phyloP scores from a whole-genome alignment of 2,329 filamentous ascomycete genomes.

The Phyllosticta citriasiana region DNA sequence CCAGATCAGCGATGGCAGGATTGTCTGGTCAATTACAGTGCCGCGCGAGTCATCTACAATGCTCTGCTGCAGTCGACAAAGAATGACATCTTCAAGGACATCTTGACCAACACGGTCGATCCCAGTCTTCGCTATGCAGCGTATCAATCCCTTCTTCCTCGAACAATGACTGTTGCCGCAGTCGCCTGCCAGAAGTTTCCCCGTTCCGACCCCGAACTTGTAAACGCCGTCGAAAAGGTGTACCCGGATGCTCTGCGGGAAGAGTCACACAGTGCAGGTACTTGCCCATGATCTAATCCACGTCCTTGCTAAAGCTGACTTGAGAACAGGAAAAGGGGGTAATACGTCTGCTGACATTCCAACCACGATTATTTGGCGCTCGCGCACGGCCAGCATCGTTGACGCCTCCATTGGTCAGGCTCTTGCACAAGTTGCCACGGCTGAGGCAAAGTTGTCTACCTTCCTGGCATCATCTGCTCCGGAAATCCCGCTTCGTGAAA shows the following conservation, averaged over 20 bases:
- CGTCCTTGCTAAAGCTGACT: neutral
- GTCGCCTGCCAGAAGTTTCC: constrained; percentile 76
- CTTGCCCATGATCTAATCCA: constrained; percentile 13
- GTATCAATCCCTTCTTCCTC: constrained; percentile 79
- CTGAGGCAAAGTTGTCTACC: constrained; percentile 41
- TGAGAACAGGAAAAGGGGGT: constrained; percentile 15
- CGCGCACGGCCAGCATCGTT: constrained; percentile 75
- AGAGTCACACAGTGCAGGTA: constrained; percentile 40
- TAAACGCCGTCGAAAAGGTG: constrained; percentile 58
- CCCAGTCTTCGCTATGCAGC: constrained; percentile 90
- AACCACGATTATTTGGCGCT: constrained; percentile 75
- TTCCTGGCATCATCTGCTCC: constrained; percentile 35
- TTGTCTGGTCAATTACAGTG: constrained; percentile 66
- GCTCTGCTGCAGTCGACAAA: constrained; percentile 57
- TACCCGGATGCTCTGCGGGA: constrained; percentile 44
- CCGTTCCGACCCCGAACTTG: constrained; percentile 49
- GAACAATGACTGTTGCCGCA: constrained; percentile 69
- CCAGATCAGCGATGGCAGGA: constrained; percentile 55
- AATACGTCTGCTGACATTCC: constrained; percentile 45
- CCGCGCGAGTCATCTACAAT: constrained; percentile 72
- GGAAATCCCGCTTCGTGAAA: constrained; percentile 48
- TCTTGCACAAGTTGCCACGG: constrained; percentile 56
- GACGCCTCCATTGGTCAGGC: constrained; percentile 86
- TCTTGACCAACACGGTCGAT: constrained; percentile 77
- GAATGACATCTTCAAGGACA: constrained; percentile 74